Conservation (phyloP, 352 stramenopile genomes). For the Phytophthora boehmeriae region DNA sequence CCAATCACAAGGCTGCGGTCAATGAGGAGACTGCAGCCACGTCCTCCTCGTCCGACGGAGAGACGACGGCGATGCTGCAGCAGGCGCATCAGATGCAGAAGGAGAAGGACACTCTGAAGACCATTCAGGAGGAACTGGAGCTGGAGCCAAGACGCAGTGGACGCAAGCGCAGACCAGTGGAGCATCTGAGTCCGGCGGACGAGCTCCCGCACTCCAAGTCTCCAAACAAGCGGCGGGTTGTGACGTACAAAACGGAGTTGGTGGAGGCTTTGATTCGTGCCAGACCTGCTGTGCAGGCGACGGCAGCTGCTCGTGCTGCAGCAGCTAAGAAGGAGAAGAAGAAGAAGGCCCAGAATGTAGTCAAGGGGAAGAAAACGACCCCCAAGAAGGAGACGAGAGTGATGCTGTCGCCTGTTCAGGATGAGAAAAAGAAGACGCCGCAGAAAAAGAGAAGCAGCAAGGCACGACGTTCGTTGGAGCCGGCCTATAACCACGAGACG, state of each 20-base stretch:
- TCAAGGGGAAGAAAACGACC: constrained; percentile 13
- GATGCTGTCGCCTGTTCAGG: constrained; percentile 57
- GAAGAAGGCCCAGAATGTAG: background rate
- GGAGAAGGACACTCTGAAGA: constrained; percentile 2
- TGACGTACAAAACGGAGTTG: constrained; percentile 11
- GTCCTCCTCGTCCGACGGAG: constrained; percentile 24
- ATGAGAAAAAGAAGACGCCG: constrained; percentile 56
- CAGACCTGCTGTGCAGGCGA: constrained; percentile 19
- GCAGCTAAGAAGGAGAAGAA: constrained; percentile 24
- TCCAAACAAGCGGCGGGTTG: constrained; percentile 12
- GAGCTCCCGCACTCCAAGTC: background rate
- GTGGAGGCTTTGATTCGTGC: constrained; percentile 12
- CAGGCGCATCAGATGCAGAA: constrained; percentile 15
- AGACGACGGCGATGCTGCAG: constrained; percentile 16
- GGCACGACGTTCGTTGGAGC: constrained; percentile 49
- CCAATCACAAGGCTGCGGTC: background rate
- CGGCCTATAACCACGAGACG: constrained; percentile 38
- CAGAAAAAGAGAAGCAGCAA: constrained; percentile 48
- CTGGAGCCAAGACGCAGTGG: constrained; percentile 11
- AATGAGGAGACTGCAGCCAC: background rate
- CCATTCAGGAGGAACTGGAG: background rate
- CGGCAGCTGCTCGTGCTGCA: constrained; percentile 19
- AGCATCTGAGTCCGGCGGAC: constrained; percentile 22
- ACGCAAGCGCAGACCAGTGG: constrained; percentile 34
- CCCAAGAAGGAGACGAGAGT: constrained; percentile 4